Conservation (phyloP, 2,329 filamentous ascomycete genomes). For the Mycosphaerella arachidis region DNA sequence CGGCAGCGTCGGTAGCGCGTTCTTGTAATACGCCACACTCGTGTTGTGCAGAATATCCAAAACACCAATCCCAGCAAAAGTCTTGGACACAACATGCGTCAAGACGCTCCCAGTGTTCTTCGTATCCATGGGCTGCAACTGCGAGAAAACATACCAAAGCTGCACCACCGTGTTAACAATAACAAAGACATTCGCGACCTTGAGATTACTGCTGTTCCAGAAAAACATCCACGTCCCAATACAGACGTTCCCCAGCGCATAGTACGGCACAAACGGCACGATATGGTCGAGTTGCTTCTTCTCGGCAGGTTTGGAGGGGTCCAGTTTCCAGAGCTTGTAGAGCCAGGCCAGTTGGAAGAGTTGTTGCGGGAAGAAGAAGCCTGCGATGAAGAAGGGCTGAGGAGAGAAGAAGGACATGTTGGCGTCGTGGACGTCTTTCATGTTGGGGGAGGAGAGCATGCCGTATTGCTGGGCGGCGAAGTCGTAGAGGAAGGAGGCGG, state of each 20-base stretch:
- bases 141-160: slow-evolving; percentile 50
- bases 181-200: slow-evolving; percentile 53
- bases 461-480: slow-evolving; percentile 58
- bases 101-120: slow-evolving; percentile 49
- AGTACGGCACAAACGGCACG: slow-evolving; percentile 53
- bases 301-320: slow-evolving; percentile 38
- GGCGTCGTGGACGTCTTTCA: slow-evolving; percentile 56
- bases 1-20: slow-evolving; percentile 41
- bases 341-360: slow-evolving; percentile 56
- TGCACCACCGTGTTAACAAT: slow-evolving; percentile 53
- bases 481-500: slow-evolving; percentile 52
- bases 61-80: slow-evolving; percentile 57
- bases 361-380: slow-evolving; percentile 60
- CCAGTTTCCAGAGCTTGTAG: slow-evolving; percentile 51
- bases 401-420: slow-evolving; percentile 58
- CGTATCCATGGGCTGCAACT: slow-evolving; percentile 48
- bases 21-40: slow-evolving; percentile 52
- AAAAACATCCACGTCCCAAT: slow-evolving; percentile 60
- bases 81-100: slow-evolving; percentile 56
- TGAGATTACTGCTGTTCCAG: slow-evolving; percentile 53
- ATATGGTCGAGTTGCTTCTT: slow-evolving; percentile 47
- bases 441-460: slow-evolving; percentile 53
- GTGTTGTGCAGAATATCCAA: slow-evolving; percentile 58
- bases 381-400: slow-evolving; percentile 55
- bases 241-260: slow-evolving; percentile 54